Percentiles rank a stretch among this genome's conserved stretches.
Evolutionary conservation across 495 filamentous ascomycete genomes (phyloP).

Genomic region (Lasiosphaeris hirsuta): DNA sequence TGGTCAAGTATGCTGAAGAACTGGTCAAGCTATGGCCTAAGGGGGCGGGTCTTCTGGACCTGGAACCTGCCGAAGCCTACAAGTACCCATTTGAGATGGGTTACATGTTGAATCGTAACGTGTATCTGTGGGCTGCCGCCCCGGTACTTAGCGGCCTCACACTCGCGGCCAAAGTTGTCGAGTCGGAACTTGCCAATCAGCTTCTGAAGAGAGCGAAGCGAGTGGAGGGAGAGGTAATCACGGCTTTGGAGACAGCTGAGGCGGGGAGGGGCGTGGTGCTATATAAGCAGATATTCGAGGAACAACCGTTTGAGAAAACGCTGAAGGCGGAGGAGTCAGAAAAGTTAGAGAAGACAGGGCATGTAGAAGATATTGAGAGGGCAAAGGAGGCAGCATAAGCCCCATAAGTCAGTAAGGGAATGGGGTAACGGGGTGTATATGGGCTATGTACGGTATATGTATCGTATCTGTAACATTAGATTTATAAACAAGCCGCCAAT

Average conservation of each 20-base stretch:
- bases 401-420: too few relatives aligned
- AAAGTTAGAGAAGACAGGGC: slow-evolving; percentile 20
- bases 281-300: slow-evolving; percentile 24
- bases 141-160: slow-evolving; percentile 42
- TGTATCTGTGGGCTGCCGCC: slow-evolving; percentile 25
- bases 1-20: slow-evolving; percentile 33
- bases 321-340: slow-evolving; percentile 5
- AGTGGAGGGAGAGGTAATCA: slow-evolving; percentile 26
- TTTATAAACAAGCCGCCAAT: slow-evolving; percentile 16
- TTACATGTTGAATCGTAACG: slow-evolving; percentile 27
- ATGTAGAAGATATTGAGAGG: slow-evolving; percentile 25
- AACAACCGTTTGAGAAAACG: not conserved
- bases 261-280: slow-evolving; percentile 10
- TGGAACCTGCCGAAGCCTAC: slow-evolving; percentile 31
- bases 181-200: slow-evolving; percentile 31
- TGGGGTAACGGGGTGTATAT: too few relatives aligned
- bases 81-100: slow-evolving; percentile 6
- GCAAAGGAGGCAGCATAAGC: slow-evolving; percentile 8
- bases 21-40: slow-evolving; percentile 38
- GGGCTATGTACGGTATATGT: slow-evolving; percentile 2
- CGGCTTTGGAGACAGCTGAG: slow-evolving; percentile 13
- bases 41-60: slow-evolving; percentile 25
- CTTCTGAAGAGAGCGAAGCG: slow-evolving; percentile 25
- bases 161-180: slow-evolving; percentile 34
- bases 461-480: slow-evolving; percentile 16